Evolutionary conservation across 2,329 filamentous ascomycete genomes (phyloP).

Genomic region (Dothidotthia symphoricarpi): DNA sequence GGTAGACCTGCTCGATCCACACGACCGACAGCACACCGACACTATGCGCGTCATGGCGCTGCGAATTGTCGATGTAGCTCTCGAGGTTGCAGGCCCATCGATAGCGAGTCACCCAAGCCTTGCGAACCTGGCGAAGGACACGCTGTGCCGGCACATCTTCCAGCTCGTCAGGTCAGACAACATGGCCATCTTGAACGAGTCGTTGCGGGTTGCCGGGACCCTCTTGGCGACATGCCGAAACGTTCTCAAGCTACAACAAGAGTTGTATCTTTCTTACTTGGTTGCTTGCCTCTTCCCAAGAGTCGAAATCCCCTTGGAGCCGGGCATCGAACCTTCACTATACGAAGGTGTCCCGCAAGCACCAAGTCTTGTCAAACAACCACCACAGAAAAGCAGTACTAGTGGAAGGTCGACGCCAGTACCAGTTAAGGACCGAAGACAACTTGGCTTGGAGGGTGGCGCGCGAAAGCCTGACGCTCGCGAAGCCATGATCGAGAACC

Average conservation of each 20-base stretch:
- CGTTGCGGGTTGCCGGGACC: conserved; percentile 86
- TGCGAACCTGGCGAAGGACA: conserved; percentile 84
- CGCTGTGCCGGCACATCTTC: conserved; percentile 89
- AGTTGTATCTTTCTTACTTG: conserved; percentile 90
- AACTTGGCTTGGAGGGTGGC: conserved; percentile 87
- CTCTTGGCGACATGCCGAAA: conserved; percentile 84
- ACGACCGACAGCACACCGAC: conserved; percentile 89
- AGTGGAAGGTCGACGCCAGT: conserved; percentile 90
- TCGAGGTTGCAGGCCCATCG: conserved; percentile 93
- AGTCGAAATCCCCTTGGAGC: conserved; percentile 89
- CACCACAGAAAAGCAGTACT: conserved; percentile 61
- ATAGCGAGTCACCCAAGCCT: conserved; percentile 90
- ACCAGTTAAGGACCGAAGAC: conserved; percentile 86
- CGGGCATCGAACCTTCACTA: conserved; percentile 83
- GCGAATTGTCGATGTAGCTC: conserved; percentile 92
- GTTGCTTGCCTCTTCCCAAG: conserved; percentile 90
- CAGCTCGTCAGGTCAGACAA: conserved; percentile 96
- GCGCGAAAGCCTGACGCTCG: conserved; percentile 89
- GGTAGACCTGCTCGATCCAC: conserved; percentile 89
- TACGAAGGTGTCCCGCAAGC: conserved; percentile 92
- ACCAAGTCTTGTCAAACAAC: conserved; percentile 79
- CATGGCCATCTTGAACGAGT: conserved; percentile 90
- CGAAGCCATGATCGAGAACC: conserved; percentile 97
- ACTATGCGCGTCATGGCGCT: conserved; percentile 96
- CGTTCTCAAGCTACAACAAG: conserved; percentile 92